A percentile compares a stretch with the other conserved stretches of the same genome.
phyloP scores from a whole-genome alignment of 495 filamentous ascomycete species.

The Amphirosellinia nigrospora region DNA sequence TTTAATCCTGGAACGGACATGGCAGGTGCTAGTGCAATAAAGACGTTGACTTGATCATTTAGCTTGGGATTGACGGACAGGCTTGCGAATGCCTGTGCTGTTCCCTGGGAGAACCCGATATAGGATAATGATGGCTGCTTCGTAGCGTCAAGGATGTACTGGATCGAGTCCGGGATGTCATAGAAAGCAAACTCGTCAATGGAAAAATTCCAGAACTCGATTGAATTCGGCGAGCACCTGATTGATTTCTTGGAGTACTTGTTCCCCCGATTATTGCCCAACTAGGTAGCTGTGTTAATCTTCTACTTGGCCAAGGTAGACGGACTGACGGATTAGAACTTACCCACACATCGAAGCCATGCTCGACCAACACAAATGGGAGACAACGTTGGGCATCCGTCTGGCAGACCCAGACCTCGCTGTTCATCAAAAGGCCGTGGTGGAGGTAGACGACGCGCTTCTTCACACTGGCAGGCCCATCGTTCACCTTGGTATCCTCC shows the following conservation, averaged over 20 bases:
- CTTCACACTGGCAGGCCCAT: conserved; percentile 68
- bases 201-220: conserved; percentile 93
- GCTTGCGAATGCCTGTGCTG: conserved; percentile 94
- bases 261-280: conserved; percentile 97
- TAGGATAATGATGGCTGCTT: conserved; percentile 86
- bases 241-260: conserved; percentile 97
- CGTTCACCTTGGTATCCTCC: conserved; percentile 75
- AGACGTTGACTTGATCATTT: conserved; percentile 93
- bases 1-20: conserved; percentile 94
- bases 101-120: conserved; percentile 96
- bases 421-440: conserved; percentile 97
- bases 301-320: conserved; percentile 1
- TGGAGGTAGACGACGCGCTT: conserved; percentile 95
- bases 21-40: conserved; percentile 95
- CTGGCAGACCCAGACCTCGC: conserved; percentile 95
- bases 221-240: conserved; percentile 70
- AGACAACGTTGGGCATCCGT: conserved; percentile 85
- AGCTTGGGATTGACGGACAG: conserved; percentile 91
- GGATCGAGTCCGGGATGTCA: conserved; percentile 93
- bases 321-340: conserved; percentile 35
- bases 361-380: conserved; percentile 88
- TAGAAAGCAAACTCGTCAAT: conserved; percentile 98
- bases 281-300: conserved; percentile 45
- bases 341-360: conserved; percentile 96
- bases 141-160: conserved; percentile 87